Conservation (phyloP, 2,329 filamentous ascomycete genomes). For the Lithohypha guttulata region DNA sequence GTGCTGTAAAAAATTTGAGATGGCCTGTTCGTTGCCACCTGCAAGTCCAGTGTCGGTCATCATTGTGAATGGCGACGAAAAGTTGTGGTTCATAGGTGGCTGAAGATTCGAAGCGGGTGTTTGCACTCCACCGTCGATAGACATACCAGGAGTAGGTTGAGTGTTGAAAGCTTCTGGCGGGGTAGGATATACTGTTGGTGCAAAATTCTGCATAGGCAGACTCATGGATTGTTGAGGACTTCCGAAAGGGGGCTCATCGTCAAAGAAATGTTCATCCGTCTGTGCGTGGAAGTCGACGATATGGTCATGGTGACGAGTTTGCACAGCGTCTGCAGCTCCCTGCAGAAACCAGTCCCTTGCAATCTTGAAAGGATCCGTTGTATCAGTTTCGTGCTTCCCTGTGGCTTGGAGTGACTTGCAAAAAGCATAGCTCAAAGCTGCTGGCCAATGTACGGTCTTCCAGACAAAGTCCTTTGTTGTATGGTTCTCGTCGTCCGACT, state of each 20-base stretch:
- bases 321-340: conserved; percentile 14
- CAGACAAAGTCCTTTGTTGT: conserved; percentile 22
- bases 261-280: conserved; percentile 16
- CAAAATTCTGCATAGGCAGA: conserved; percentile 14
- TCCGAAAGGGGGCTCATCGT: conserved; percentile 19
- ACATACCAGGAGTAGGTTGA: conserved; percentile 24
- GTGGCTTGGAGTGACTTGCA: background rate
- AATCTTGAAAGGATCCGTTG: conserved; percentile 33
- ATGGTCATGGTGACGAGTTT: conserved; percentile 1
- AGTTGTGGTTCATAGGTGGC: conserved; percentile 26
- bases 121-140: conserved; percentile 24
- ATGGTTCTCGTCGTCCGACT: background rate
- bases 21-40: conserved; percentile 16
- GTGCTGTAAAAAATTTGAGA: conserved; percentile 8
- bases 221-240: conserved; percentile 19
- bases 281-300: conserved; percentile 9
- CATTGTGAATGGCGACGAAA: conserved; percentile 21
- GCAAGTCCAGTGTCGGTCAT: conserved; percentile 23
- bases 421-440: conserved; percentile 20
- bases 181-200: conserved; percentile 41
- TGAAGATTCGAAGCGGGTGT: conserved; percentile 17
- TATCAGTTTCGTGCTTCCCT: background rate
- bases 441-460: conserved; percentile 36
- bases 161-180: conserved; percentile 39
- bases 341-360: conserved; percentile 31